Conservation (phyloP, 2,329 filamentous ascomycete species). For the Diaporthe helianthi region DNA sequence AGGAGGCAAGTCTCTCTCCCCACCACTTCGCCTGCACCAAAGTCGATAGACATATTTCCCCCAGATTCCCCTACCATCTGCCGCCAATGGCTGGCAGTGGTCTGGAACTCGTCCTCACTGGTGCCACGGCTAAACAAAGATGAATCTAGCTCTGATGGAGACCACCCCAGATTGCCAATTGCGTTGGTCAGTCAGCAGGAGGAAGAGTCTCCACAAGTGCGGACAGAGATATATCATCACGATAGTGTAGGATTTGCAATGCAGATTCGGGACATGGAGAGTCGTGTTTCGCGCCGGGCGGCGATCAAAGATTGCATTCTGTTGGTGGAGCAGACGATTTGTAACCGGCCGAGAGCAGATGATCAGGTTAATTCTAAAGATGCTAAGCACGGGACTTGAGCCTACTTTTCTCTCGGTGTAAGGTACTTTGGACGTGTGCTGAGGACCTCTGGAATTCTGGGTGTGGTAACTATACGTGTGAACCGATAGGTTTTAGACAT, state of each 20-base stretch:
- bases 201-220: not conserved
- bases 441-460: too few relatives aligned
- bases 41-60: rapidly evolving
- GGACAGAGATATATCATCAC: not conserved
- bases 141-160: too few relatives aligned
- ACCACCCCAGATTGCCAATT: not conserved
- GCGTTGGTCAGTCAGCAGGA: not conserved
- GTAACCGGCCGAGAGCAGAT: not conserved
- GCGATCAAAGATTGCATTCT: not conserved
- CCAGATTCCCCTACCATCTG: too few relatives aligned
- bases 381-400: not conserved
- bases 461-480: too few relatives aligned
- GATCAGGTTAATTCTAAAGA: not conserved
- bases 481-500: too few relatives aligned
- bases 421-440: not conserved
- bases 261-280: not conserved
- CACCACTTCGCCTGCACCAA: not conserved
- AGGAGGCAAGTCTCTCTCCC: not conserved
- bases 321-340: not conserved
- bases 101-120: rapidly evolving
- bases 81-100: too few relatives aligned
- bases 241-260: not conserved
- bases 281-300: not conserved
- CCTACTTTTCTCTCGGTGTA: too few relatives aligned
- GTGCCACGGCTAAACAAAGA: not conserved